Evolutionary conservation across 345 rosid genomes (phyloP).

Genomic region (Microcos paniculata): DNA sequence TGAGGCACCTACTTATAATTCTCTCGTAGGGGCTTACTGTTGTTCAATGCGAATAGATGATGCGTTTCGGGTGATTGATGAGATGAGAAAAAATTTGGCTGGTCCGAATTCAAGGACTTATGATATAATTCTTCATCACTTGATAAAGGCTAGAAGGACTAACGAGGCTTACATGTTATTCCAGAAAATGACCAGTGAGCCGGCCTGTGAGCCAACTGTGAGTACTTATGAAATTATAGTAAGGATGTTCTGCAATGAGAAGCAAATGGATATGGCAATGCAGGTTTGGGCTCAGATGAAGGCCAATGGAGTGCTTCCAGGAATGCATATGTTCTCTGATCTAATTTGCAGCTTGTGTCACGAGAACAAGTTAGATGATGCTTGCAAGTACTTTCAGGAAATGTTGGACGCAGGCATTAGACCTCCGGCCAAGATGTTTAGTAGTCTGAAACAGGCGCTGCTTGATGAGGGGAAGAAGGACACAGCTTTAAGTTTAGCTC

Average conservation of each 20-base stretch:
- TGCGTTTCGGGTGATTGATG: slow-evolving; percentile 53
- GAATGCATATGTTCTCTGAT: slow-evolving; percentile 83
- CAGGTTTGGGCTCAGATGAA: slow-evolving; percentile 76
- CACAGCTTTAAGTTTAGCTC: slow-evolving; percentile 38
- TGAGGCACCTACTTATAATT: slow-evolving; percentile 78
- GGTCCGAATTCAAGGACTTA: slow-evolving; percentile 80
- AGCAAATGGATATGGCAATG: slow-evolving; percentile 59
- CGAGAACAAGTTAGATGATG: slow-evolving; percentile 60
- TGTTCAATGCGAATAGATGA: slow-evolving; percentile 55
- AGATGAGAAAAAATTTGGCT: slow-evolving; percentile 55
- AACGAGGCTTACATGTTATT: slow-evolving; percentile 61
- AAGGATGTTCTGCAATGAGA: slow-evolving; percentile 83
- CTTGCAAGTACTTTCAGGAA: slow-evolving; percentile 79
- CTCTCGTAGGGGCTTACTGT: slow-evolving; percentile 76
- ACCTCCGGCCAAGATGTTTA: slow-evolving; percentile 71
- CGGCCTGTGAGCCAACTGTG: slow-evolving; percentile 53
- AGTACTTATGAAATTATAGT: slow-evolving; percentile 79
- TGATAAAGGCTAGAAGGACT: slow-evolving; percentile 42
- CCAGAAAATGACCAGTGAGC: slow-evolving; percentile 43
- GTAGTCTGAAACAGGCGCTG: slow-evolving; percentile 73
- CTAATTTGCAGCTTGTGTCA: slow-evolving; percentile 60
- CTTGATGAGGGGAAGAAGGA: slow-evolving; percentile 59
- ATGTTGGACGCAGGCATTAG: slow-evolving; percentile 87
- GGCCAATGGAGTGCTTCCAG: slow-evolving; percentile 71
- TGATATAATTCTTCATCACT: slow-evolving; percentile 74